Evolutionary conservation across 495 filamentous ascomycete species (phyloP).

Genomic region (Lichenothelia convexa): DNA sequence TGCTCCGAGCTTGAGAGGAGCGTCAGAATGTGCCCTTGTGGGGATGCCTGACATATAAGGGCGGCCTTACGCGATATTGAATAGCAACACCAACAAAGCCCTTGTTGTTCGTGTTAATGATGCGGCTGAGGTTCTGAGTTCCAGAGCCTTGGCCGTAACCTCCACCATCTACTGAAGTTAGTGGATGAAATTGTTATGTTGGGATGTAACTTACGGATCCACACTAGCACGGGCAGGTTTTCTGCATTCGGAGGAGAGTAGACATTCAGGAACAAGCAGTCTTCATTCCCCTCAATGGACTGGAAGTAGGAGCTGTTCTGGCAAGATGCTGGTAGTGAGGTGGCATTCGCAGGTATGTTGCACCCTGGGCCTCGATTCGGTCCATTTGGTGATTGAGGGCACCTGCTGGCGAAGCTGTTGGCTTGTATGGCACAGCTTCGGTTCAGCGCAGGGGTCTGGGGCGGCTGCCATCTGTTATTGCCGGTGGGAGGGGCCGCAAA

Average conservation of each 20-base stretch:
- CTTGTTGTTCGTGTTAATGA: conserved; percentile 17
- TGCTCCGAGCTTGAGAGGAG: conserved; percentile 25
- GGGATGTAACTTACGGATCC: too few species aligned
- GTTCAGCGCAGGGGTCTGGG: conserved; percentile 10
- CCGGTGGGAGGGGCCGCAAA: conserved; percentile 10
- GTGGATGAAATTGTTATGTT: too few species aligned
- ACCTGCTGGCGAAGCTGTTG: conserved; percentile 4
- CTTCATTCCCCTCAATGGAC: conserved; percentile 16
- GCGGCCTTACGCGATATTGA: neutral
- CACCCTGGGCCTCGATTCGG: too few species aligned
- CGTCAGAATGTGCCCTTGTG: neutral
- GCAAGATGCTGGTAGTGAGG: too few species aligned
- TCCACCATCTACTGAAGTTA: too few species aligned
- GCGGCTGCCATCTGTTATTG: conserved; percentile 13
- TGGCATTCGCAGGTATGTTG: too few species aligned
- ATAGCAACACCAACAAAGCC: too few species aligned
- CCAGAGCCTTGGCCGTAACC: conserved; percentile 17
- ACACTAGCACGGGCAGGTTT: conserved; percentile 14
- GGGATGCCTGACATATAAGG: too few species aligned
- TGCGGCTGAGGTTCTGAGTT: conserved; percentile 8
- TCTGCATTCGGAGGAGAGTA: conserved; percentile 4
- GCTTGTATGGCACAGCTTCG: conserved; percentile 7
- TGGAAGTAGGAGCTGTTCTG: too few species aligned
- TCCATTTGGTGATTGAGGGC: too few species aligned
- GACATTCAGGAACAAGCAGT: conserved; percentile 17